Evolutionary conservation across 2,329 filamentous ascomycete genomes (phyloP), one percentile per base, ranked within the genome.

Genomic region (Gliomastix tumulicola): DNA sequence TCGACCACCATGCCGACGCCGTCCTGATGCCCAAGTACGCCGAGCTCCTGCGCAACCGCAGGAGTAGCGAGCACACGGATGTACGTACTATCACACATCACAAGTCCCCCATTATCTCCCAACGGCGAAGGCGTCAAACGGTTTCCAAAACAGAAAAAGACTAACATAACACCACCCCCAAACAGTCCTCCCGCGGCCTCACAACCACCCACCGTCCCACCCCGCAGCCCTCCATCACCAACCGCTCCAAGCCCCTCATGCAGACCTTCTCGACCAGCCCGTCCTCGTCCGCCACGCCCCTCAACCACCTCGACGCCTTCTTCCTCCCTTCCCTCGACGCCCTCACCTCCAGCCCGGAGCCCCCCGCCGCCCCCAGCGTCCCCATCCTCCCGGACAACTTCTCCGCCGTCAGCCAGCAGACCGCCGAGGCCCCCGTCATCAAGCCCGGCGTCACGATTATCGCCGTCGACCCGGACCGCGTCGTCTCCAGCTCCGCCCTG

Each of bases 301-400:
- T 53, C 30, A 51, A 50, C 32, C 60, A 67, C 40, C 65, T 78
- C 40, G 73, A 80, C 58, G 65, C 62, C 51, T 62, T 69, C 42
- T 55, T 76, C 41, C 64, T 82, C 38, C 76, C 76, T 19, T 54
- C 61, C 39, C 54, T 68, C 11, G 55, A 60, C 34, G 42, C 44
- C n/a, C 49, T 56, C 31, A 42, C 54, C 32, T 44, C 48, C 31
- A 36, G 52, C 36, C 35, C 48, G 18, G 51, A 60, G 42, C 47
- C 56, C 12, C 59, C 63, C 48, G 47, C 51, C 28, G 52, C 61
- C 41, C 62, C 75, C 34, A 74, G 72, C 44, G 69, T 81, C 22
- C 77, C 77, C 21, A 63, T 81, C 6, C 64, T 80, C 9, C 76
- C 76, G 11, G 76, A 80, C 57, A 76, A 72, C 62, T 74, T 74